Evolutionary conservation across 192 early-diverging fungal genomes (phyloP), one percentile per base, ranked within the genome.

Genomic region (Coemansia sp.): DNA sequence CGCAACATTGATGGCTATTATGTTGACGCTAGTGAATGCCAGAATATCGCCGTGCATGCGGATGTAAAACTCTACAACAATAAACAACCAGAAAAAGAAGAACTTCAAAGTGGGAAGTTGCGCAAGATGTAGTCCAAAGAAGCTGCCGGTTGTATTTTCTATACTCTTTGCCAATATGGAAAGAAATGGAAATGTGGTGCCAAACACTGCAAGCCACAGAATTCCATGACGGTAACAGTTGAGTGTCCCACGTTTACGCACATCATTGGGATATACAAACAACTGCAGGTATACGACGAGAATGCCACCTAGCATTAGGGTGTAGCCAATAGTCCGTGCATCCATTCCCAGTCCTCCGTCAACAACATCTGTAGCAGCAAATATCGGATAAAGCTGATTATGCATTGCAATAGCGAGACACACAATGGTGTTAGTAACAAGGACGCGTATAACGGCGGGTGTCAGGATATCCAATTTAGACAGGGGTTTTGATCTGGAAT

Each of bases 281-380:
- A 88, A 69, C 63, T 88, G 87, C 16, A 84, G 47, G 21, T 81
- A 75, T 16, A 88, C 40, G 7, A 83, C 77, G 12, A 72, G 64
- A 5, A 75, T 41, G 2, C 83, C 78, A 0, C 76, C 70, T 12
- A 74, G 43, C 1, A 81, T 62, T 40, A 88, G 52, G 1, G 84
- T 79, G 2, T 76, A 50, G 7, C 87, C 86, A 56, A 88, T 86
- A 18, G 70, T 61, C 32, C 73, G 74, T 3, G 83, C 56, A n/a
- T 54, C 63, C 26, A 87, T 71, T 1, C 86, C 87, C 3, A 88
- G 71, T 5, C 87, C 87, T 47, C 87, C 87, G 7, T 72, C 54
- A 9, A 16, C 48, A 0, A 67, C 65, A 12, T 64, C 44, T 6
- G 72, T 75, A 26, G 81, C 81, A 9, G 76, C 68, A 59, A 77